Evolutionary conservation across 345 rosid species (phyloP), one percentile per base, ranked within the genome.

Genomic region (Gossypium rotundifolium): DNA sequence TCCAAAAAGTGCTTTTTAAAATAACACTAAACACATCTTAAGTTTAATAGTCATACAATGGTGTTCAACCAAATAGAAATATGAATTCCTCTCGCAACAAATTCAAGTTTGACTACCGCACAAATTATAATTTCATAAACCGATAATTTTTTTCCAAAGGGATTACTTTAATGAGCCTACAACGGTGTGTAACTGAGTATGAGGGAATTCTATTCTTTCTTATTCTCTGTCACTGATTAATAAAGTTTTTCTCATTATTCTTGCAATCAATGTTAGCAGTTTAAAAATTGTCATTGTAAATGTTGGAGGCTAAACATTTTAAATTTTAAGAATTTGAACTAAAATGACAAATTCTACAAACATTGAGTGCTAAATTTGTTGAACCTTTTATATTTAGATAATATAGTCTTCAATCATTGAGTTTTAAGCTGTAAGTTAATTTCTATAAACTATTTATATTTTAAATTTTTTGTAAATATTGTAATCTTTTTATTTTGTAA

Each of bases 91-190:
- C 52, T 59, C 1, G 84, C 82, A 73, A 75, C 72, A 81, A 83
- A 79, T 79, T 75, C 83, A 70, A 81, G 79, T 72, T 79, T 75
- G 80, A 86, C 90, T 25, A 68, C 83, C 81, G 85, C 85, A 71
- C 76, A 81, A 84, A 70, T 71, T 91, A 88, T 83, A 91, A 87
- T 76, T 91, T 87, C 77, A 87, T 84, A 49, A 91, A 92, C 66
- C 81, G 70, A 51, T 92, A 89, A 79, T 79, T 92, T 81, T 81
- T 91, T 89, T 70, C 97, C 97, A 92, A 91, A 93, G 98, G 92
- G 68, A 4, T 29, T 29, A 29, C 33, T 29, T 29, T 29, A 27
- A 27, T 2, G 29, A 27, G 29, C 29, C 29, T 27, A 27, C 3
- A 27, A 27, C 3, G 29, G 6, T 0, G 5, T 29, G 38, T 29